Evolutionary conservation across 306 rosid species (phyloP), one percentile per base, ranked within the genome.

Genomic region (Cucurbita pepo): DNA sequence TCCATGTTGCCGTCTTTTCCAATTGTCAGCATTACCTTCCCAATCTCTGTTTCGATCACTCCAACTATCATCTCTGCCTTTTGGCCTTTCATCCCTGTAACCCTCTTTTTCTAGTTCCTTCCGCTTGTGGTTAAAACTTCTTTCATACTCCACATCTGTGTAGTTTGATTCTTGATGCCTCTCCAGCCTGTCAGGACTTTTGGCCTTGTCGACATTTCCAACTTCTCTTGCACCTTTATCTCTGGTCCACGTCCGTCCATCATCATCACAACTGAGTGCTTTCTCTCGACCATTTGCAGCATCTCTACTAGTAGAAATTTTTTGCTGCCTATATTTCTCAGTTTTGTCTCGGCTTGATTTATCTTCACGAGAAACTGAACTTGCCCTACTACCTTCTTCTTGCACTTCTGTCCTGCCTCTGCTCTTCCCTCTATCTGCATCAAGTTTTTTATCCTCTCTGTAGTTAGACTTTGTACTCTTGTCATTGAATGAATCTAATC

Each of bases 21-120:
- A 95, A 80, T 61, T 89, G 63, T 95, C 97, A 77, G 88, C 90
- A 54, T 97, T 88, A 73, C 87, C 87, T 74, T 91, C 99, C 77
- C 90, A 72, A 41, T 95, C 99, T 81, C 85, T 88, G 75, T 63
- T 91, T 81, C 90, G 88, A 69, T 88, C 91, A 81, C 60, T 85
- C 96, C 95, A 88, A 44, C 43, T 67, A 80, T 89, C 97, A 77
- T 92, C 97, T 85, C 84, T 86, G 57, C 88, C 90, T 80, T 88
- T 89, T 47, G 89, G 73, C 63, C 95, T 87, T 70, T 89, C 95
- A 71, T 91, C 97, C 89, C 82, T 87, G 66, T 81, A 85, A 73
- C 83, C 79, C 75, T 94, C 99, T 73, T 77, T 83, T 69, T 89
- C 99, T 72, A 77, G 55, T 50, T 95, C 99, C 82, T 91, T 95